phyloP scores from a whole-genome alignment of 192 early-diverging fungal species.

The Rhizoclosmatium sp. region DNA sequence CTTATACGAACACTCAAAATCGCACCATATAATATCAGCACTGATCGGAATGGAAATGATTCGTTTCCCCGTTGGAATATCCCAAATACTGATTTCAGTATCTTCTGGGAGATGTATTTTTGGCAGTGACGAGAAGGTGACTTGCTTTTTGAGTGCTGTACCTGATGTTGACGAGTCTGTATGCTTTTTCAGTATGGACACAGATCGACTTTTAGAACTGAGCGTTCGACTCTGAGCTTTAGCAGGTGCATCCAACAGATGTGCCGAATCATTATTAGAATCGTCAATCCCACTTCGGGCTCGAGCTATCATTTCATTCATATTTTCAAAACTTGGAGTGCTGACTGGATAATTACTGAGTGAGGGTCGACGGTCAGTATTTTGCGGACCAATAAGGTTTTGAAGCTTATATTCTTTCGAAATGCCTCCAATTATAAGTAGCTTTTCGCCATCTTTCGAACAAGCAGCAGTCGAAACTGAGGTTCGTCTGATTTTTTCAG shows the following conservation, averaged over 20 bases:
- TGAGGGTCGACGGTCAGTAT: not conserved
- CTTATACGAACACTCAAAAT: constrained; percentile 17
- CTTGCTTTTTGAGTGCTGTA: not conserved
- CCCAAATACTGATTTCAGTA: constrained; percentile 17
- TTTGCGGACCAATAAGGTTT: not conserved
- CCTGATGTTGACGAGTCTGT: too few species aligned
- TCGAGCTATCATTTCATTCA: constrained; percentile 13
- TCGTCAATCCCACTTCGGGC: constrained; percentile 9
- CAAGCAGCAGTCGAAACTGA: not conserved
- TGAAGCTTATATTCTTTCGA: not conserved
- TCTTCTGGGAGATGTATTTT: not conserved
- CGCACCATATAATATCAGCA: constrained; percentile 37
- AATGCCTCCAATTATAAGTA: constrained; percentile 1
- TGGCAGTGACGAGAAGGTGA: constrained; percentile 4
- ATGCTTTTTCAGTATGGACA: too few species aligned
- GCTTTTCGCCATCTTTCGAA: not conserved
- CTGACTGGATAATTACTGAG: not conserved
- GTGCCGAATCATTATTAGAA: not conserved
- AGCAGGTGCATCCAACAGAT: not conserved
- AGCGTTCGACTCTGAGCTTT: not conserved
- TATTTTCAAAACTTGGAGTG: not conserved
- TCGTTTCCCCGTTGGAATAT: constrained; percentile 6
- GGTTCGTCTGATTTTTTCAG: not conserved
- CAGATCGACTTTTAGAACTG: too few species aligned
- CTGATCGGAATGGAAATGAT: constrained; percentile 1